Base-by-base conservation (phyloP, 1,139 yeast genomes). In the Kurtzmaniella quercitrusa region DNA sequence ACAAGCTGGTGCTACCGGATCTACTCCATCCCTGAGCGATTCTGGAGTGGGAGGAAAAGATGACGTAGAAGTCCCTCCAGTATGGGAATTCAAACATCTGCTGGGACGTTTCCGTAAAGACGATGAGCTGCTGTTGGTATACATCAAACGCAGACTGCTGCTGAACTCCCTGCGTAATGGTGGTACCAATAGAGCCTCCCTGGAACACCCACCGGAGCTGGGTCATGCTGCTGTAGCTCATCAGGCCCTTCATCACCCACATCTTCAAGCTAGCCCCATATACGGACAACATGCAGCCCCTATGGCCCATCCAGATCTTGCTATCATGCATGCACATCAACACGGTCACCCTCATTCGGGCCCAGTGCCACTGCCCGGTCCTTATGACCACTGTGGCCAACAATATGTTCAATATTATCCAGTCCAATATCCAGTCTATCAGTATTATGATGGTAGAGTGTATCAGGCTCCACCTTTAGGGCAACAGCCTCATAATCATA, bases 11-110 rank as follows among this genome's bases (percentile, higher is more conserved):
- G 29, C 23, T 10, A 42, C 31, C 37, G 25, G 37, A 3, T 34
- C 27, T 17, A 25, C 36, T 15, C 40, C 48, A 42, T n/a, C 23
- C n/a, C 36, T 31, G 36, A n/a, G 4, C 12, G 33, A 27, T n/a
- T 27, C 31, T 5, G 31, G 14, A 7, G 12, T 5, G 7, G 14
- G 31, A 10, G 36, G 10, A 12, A 31, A 46, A 31, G 51, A 51
- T 36, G 65, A 61, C 40, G 57, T 63, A 42, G 66, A 59, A 44
- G 46, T 53, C 34, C 62, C 64, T 19, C 65, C 71, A 48, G 57
- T 77, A 4, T 91, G 98, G 98, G 95, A 88, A 62, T 91, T 91
- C 65, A 83, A 84, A 50, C 98, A 91, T 58, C 81, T 86, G 39
- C 79, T 83, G 36, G 95, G 94, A 6, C 68, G 74, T 46, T 91